Conservation (phyloP, 345 rosid genomes). For the Acer negundo region DNA sequence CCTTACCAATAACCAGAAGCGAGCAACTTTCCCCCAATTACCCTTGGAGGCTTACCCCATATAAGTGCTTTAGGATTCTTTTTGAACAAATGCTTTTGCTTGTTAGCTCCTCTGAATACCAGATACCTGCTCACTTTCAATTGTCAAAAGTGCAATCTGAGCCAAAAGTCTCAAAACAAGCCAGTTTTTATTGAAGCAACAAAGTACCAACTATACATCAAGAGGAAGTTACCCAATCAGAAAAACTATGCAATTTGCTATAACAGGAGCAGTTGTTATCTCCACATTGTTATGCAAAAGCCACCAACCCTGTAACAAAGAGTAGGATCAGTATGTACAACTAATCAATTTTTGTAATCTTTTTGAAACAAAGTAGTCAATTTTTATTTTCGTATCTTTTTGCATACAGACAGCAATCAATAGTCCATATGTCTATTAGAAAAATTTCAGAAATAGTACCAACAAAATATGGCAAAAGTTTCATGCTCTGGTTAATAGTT, state of each 20-base stretch:
- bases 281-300: constrained; percentile 78
- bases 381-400: too few relatives aligned
- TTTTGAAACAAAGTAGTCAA: too few relatives aligned
- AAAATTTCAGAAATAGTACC: background rate
- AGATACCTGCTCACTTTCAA: constrained; percentile 50
- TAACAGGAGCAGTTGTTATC: constrained; percentile 50
- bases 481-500: constrained; percentile 13
- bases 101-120: constrained; percentile 92
- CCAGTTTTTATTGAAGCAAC: background rate
- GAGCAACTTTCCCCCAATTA: constrained; percentile 84
- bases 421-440: background rate
- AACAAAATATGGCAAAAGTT: background rate
- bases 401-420: background rate
- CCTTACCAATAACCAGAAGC: constrained; percentile 95
- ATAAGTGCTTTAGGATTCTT: constrained; percentile 75
- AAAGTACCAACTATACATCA: constrained; percentile 5
- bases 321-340: background rate
- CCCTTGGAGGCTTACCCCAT: constrained; percentile 88
- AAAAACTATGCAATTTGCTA: constrained; percentile 66
- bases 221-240: constrained; percentile 64
- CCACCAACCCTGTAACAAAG: constrained; percentile 83
- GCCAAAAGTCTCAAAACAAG: background rate
- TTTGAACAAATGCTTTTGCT: constrained; percentile 88
- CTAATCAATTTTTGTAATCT: background rate
- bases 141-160: background rate